These are phyloP conservation scores for Naganishia liquefaciens DNA, from an alignment of 1,284 basidiomycete genomes.

Conservation along the genomic window DNA sequence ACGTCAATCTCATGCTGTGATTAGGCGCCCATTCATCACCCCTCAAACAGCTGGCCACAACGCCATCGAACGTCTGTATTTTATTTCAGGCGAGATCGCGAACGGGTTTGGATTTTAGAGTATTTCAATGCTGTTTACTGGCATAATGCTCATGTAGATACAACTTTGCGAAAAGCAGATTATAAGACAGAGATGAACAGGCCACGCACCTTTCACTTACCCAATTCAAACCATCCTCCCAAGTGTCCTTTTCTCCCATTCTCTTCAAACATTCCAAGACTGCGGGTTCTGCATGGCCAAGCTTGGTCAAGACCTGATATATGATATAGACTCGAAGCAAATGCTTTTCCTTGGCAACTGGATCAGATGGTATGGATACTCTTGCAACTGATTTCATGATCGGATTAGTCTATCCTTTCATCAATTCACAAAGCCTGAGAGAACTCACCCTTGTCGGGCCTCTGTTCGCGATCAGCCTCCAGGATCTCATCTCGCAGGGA, in stretches of 20 bases:
- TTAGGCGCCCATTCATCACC: too few species aligned
- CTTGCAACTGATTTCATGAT: neutral
- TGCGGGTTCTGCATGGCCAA: slow-evolving; percentile 72
- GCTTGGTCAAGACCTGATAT: slow-evolving; percentile 75
- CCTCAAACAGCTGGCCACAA: too few species aligned
- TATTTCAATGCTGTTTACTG: neutral
- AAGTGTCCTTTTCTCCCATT: slow-evolving; percentile 65
- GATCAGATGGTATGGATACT: slow-evolving; percentile 14
- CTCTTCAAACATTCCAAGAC: slow-evolving; percentile 64
- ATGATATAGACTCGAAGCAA: slow-evolving; percentile 72
- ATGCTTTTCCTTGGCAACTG: slow-evolving; percentile 63
- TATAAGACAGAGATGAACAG: neutral
- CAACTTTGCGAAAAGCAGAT: slow-evolving; percentile 6
- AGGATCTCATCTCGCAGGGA: slow-evolving; percentile 65
- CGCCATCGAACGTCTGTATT: too few species aligned
- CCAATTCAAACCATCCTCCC: slow-evolving; percentile 93
- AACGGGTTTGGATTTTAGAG: too few species aligned
- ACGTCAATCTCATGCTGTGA: too few species aligned
- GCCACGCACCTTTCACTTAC: slow-evolving; percentile 56
- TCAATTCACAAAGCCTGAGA: neutral
- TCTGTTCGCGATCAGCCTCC: slow-evolving; percentile 52
- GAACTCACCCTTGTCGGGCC: slow-evolving; percentile 1
- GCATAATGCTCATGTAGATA: slow-evolving; percentile 16
- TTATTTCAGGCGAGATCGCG: too few species aligned
- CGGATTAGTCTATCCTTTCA: neutral